A percentile compares a stretch with the other conserved stretches of the same genome.
phyloP scores from a whole-genome alignment of 2,329 filamentous ascomycete genomes.

The Neobulgaria alba region DNA sequence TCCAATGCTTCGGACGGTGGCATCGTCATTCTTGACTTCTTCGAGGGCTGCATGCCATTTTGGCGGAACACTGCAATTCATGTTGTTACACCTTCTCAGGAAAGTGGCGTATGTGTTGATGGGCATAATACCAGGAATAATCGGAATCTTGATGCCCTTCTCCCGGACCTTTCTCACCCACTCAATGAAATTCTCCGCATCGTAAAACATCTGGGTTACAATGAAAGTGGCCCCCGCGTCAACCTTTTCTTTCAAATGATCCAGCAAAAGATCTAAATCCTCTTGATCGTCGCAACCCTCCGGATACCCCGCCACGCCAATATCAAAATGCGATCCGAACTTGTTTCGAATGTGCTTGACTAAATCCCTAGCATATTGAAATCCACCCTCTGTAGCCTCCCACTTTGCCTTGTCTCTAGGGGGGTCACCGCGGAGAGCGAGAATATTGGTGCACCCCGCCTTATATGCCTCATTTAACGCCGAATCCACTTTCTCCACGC shows the following conservation, averaged over 20 bases:
- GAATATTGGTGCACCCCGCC: slow-evolving; percentile 92
- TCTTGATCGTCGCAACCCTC: slow-evolving; percentile 93
- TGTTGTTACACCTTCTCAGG: slow-evolving; percentile 81
- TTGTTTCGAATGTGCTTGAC: slow-evolving; percentile 65
- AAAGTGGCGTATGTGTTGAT: slow-evolving; percentile 96
- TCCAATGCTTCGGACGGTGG: slow-evolving; percentile 81
- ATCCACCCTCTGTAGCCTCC: slow-evolving; percentile 78
- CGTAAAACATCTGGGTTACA: slow-evolving; percentile 99
- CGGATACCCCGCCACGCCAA: slow-evolving; percentile 93
- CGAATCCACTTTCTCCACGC: slow-evolving; percentile 79
- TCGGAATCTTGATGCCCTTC: slow-evolving; percentile 73
- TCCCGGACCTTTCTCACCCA: slow-evolving; percentile 85
- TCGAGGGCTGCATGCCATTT: slow-evolving; percentile 77
- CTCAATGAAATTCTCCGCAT: slow-evolving; percentile 85
- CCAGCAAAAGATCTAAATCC: slow-evolving; percentile 73
- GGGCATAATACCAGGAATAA: slow-evolving; percentile 83
- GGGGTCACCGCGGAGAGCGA: slow-evolving; percentile 87
- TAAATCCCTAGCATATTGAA: slow-evolving; percentile 86
- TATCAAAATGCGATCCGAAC: slow-evolving; percentile 89
- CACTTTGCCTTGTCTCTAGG: slow-evolving; percentile 90
- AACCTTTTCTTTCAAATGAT: slow-evolving; percentile 94
- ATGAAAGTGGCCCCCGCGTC: slow-evolving; percentile 91
- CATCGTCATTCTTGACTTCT: slow-evolving; percentile 93
- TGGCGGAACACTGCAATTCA: slow-evolving; percentile 74
- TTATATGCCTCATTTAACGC: slow-evolving; percentile 85